phyloP scores from a whole-genome alignment of 164 flowering plant species.

The Piper longum region DNA sequence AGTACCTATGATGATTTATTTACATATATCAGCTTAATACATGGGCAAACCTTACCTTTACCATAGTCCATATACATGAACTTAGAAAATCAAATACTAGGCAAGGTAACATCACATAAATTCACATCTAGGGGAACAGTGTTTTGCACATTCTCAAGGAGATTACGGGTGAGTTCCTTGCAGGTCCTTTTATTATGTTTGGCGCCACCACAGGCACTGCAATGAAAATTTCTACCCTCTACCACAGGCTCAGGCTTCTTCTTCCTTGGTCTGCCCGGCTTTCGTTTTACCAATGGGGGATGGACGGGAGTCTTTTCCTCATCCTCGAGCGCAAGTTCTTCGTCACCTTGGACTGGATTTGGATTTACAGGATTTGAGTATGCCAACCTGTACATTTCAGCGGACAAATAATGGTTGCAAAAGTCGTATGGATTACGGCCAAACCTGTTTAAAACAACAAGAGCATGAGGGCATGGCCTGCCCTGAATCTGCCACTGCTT shows the following conservation, averaged over 20 bases:
- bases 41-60: too few species aligned
- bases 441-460: slow-evolving; percentile 38
- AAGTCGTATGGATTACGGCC: slow-evolving; percentile 28
- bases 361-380: slow-evolving; percentile 42
- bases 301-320: slow-evolving; percentile 1
- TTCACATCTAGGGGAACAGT: slow-evolving; percentile 1
- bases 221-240: background rate
- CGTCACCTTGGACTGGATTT: slow-evolving; percentile 13
- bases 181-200: slow-evolving; percentile 1
- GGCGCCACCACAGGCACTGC: slow-evolving; percentile 2
- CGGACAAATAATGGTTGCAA: slow-evolving; percentile 33
- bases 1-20: too few species aligned
- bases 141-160: background rate
- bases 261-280: slow-evolving; percentile 2
- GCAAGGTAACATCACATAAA: background rate
- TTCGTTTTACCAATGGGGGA: slow-evolving; percentile 2
- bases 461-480: slow-evolving; percentile 55
- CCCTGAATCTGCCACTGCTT: slow-evolving; percentile 40
- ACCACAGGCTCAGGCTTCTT: slow-evolving; percentile 1
- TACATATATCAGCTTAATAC: too few species aligned
- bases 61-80: background rate
- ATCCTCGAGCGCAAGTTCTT: background rate
- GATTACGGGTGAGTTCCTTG: background rate
- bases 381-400: slow-evolving; percentile 23
- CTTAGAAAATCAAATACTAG: background rate